Conservation (phyloP, 2,329 filamentous ascomycete species). For the Hysterium pulicare region DNA sequence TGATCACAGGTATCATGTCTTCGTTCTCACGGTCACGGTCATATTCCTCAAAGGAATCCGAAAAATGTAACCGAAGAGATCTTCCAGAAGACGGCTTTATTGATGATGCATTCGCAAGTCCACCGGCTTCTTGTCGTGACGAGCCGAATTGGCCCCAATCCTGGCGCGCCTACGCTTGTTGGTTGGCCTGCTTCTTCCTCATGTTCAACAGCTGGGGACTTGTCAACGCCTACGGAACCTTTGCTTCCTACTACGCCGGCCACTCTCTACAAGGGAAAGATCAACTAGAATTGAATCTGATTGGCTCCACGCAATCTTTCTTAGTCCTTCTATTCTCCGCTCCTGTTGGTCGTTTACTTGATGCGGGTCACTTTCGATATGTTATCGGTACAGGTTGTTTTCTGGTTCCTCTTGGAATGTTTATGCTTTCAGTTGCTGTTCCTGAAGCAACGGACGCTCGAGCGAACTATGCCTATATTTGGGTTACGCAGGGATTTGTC, state of each 20-base stretch:
- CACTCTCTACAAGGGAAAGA: slow-evolving; percentile 40
- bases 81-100: neutral
- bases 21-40: too few relatives aligned
- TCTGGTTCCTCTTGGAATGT: slow-evolving; percentile 43
- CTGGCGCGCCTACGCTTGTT: slow-evolving; percentile 44
- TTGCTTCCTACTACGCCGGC: slow-evolving; percentile 48
- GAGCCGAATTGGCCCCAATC: slow-evolving; percentile 44
- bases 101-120: too few relatives aligned
- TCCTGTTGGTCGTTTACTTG: slow-evolving; percentile 47
- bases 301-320: slow-evolving; percentile 48
- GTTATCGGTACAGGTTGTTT: slow-evolving; percentile 43
- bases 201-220: slow-evolving; percentile 51
- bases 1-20: too few relatives aligned
- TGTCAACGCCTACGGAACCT: slow-evolving; percentile 51
- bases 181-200: slow-evolving; percentile 49
- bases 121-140: too few relatives aligned
- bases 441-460: slow-evolving; percentile 32
- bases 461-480: slow-evolving; percentile 43
- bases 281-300: slow-evolving; percentile 44
- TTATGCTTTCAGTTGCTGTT: slow-evolving; percentile 43
- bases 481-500: slow-evolving; percentile 48
- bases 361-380: slow-evolving; percentile 43
- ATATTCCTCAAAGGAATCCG: too few relatives aligned
- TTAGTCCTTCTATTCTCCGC: slow-evolving; percentile 46
- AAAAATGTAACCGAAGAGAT: neutral